A percentile compares a stretch with the other conserved stretches of the same genome.
Conservation (phyloP, 345 rosid genomes). For the Salix udensis region DNA sequence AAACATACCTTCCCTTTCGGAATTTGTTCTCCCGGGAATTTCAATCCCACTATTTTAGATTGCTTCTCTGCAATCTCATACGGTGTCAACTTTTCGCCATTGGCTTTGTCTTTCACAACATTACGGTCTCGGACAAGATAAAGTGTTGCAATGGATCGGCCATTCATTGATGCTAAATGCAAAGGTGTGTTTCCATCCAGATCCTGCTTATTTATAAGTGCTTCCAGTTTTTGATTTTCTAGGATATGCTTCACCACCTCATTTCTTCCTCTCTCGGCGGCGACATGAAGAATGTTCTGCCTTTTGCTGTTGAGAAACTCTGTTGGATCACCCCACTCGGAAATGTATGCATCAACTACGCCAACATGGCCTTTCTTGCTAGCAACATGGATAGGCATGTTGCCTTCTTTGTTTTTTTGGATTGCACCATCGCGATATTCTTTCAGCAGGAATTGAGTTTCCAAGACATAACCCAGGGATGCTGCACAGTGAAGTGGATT, state of each 20-base stretch:
- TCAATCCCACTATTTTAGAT: neutral
- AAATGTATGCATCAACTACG: neutral
- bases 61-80: neutral
- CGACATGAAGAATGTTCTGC: constrained; percentile 10
- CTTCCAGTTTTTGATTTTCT: too few relatives aligned
- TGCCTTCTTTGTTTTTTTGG: neutral
- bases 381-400: constrained; percentile 1
- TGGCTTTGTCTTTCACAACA: neutral
- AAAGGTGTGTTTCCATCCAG: constrained; percentile 4
- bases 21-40: neutral
- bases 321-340: neutral
- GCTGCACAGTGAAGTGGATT: constrained; percentile 1
- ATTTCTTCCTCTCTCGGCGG: neutral
- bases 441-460: neutral
- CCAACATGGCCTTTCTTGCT: neutral
- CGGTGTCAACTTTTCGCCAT: neutral
- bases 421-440: neutral
- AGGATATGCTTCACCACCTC: neutral
- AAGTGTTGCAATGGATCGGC: neutral
- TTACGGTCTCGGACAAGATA: neutral
- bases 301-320: neutral
- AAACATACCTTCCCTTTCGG: neutral
- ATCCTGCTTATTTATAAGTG: neutral
- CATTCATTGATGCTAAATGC: constrained; percentile 1
- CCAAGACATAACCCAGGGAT: neutral